Base-by-base conservation (phyloP, 352 stramenopile genomes). In the Phytophthora megakarya region DNA sequence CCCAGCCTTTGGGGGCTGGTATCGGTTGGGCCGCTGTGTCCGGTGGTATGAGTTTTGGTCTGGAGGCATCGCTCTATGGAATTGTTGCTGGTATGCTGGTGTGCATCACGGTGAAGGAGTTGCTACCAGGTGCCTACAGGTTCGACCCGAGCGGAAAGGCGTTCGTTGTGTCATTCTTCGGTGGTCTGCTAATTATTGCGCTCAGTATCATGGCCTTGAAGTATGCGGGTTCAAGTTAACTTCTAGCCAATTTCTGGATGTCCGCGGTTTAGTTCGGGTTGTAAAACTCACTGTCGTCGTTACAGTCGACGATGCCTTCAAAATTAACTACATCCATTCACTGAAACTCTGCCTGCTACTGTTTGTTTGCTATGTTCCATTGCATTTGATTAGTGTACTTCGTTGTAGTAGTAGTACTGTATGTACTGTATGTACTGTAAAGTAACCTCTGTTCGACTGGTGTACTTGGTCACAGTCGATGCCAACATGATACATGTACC, bases 61-160 rank as follows among this genome's bases (percentile, higher is more conserved):
- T 98, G 12, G 75, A 89, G 30, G 97, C 75, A 0, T 76, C 93
- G 1, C 71, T 99, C 8, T 99, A 98, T 78, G 90, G 81, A 12
- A 19, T 98, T 1, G 92, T 98, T 12, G 80, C 84, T 18, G 97
- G 96, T 39, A 98, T 98, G 84, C 96, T 87, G 78, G 81, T 98
- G 13, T 89, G 89, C 44, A 98, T 98, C 70, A 90, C 84, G 15
- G 69, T 90, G 51, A 91, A 95, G 55, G 96, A 98, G 65, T 67
- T 98, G 16, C 67, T 98, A 28, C 91, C 92, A 12, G 96, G 92
- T 7, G 92, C 91, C 4, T 89, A 97, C 81, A 78, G 79, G 50
- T 97, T 97, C 62, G 90, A 97, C 61, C 85, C 86, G 10, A 77
- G 87, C 40, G 88, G 95, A 66, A 95, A 86, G 44, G 75, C 90